These are phyloP conservation scores for Fistulinella prunicolor DNA, from an alignment of 768 basidiomycete genomes.

Conservation along the genomic window DNA sequence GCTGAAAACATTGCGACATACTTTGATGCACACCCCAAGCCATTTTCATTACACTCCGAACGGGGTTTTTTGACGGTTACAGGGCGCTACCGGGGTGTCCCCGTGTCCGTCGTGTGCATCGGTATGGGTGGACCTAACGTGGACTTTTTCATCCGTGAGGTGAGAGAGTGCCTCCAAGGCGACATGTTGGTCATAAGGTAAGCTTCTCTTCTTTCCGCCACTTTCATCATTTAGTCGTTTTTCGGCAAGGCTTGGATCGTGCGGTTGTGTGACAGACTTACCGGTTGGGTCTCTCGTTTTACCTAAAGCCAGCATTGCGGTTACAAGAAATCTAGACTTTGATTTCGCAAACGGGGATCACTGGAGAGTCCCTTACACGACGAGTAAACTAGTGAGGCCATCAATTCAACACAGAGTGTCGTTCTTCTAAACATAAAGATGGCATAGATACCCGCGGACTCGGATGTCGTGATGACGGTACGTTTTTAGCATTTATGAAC, in stretches of 20 bases:
- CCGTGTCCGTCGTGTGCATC: conserved; percentile 72
- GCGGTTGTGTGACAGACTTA: conserved; percentile 65
- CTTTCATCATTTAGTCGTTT: background rate
- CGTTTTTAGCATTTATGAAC: conserved; percentile 15
- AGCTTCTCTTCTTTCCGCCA: conserved; percentile 2
- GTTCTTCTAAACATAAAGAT: conserved; percentile 6
- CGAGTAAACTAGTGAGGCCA: conserved; percentile 58
- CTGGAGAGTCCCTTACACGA: conserved; percentile 50
- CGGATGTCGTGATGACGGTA: conserved; percentile 49
- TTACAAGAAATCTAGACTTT: conserved; percentile 75
- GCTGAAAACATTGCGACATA: conserved; percentile 55
- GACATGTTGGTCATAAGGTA: conserved; percentile 53
- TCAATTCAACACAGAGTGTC: background rate
- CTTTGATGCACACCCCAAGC: conserved; percentile 57
- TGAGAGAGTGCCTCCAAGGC: conserved; percentile 67
- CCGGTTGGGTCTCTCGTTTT: conserved; percentile 77
- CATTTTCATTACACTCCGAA: conserved; percentile 65
- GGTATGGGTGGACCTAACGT: conserved; percentile 84
- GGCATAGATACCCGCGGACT: conserved; percentile 57
- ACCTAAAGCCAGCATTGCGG: conserved; percentile 63
- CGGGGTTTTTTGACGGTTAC: conserved; percentile 75
- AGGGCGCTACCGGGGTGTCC: conserved; percentile 58
- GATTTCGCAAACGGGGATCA: conserved; percentile 53
- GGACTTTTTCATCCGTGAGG: conserved; percentile 84
- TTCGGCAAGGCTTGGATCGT: conserved; percentile 67